Evolutionary conservation across 495 filamentous ascomycete species (phyloP).

Genomic region (Podospora pseudocomata): DNA sequence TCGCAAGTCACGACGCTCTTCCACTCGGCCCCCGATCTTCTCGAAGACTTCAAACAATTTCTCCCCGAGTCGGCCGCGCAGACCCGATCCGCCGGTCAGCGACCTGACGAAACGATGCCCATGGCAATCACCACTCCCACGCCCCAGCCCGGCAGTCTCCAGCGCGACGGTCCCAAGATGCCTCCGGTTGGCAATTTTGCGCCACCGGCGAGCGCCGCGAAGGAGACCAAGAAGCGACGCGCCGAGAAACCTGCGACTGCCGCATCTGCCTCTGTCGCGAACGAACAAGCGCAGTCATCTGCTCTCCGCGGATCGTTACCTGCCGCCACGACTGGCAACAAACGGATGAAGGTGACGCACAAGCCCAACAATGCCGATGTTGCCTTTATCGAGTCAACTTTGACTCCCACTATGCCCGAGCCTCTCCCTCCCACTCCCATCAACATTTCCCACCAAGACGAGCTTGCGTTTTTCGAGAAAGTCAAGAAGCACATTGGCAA

Average conservation of each 20-base stretch:
- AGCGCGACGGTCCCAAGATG: conserved; percentile 62
- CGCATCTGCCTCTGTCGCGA: conserved; percentile 24
- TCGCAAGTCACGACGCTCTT: conserved; percentile 95
- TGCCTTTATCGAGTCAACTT: conserved; percentile 74
- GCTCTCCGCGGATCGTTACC: conserved; percentile 34
- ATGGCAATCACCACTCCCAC: conserved; percentile 53
- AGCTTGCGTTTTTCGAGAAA: conserved; percentile 89
- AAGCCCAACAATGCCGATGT: conserved; percentile 58
- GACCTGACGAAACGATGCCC: conserved; percentile 55
- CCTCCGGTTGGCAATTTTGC: conserved; percentile 94
- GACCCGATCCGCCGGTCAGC: conserved; percentile 61
- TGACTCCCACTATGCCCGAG: conserved; percentile 82
- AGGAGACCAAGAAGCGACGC: conserved; percentile 72
- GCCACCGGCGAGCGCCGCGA: conserved; percentile 71
- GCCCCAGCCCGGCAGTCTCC: conserved; percentile 42
- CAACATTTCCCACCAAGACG: conserved; percentile 61
- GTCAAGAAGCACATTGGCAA: conserved; percentile 96
- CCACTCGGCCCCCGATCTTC: conserved; percentile 86
- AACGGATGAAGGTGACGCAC: conserved; percentile 61
- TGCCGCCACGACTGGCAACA: conserved; percentile 35
- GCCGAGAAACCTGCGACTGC: conserved; percentile 37
- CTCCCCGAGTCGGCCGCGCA: conserved; percentile 94
- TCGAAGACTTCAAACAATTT: conserved; percentile 99
- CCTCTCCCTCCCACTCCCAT: conserved; percentile 72
- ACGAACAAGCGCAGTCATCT: conserved; percentile 36